Evolutionary conservation across 2,329 filamentous ascomycete species (phyloP).

Genomic region (Aspergillus thermomutatus): DNA sequence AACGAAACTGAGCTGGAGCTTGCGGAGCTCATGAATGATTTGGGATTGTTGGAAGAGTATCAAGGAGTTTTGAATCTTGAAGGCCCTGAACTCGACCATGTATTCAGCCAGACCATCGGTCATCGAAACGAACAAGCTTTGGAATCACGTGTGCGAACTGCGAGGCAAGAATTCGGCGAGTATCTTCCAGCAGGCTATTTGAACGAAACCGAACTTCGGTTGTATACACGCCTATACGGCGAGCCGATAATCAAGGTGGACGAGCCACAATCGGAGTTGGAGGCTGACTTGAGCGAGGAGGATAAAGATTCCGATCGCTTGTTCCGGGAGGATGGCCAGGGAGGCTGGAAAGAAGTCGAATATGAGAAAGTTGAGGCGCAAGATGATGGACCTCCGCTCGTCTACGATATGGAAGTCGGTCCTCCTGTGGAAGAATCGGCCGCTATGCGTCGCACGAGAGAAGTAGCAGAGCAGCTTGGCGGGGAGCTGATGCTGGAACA

Average conservation of each 20-base stretch:
- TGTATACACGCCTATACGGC: slow-evolving; percentile 82
- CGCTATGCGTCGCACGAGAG: slow-evolving; percentile 32
- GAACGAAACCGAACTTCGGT: slow-evolving; percentile 63
- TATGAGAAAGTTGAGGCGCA: slow-evolving; percentile 16
- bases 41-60: slow-evolving; percentile 29
- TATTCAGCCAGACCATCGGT: slow-evolving; percentile 27
- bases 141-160: slow-evolving; percentile 57
- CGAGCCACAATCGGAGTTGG: slow-evolving; percentile 20
- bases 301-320: slow-evolving; percentile 33
- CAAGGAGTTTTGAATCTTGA: slow-evolving; percentile 20
- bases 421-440: slow-evolving; percentile 25
- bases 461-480: slow-evolving; percentile 38
- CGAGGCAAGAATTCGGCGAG: slow-evolving; percentile 73
- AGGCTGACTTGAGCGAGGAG: slow-evolving; percentile 22
- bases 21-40: slow-evolving; percentile 31
- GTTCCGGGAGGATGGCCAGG: slow-evolving; percentile 37
- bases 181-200: slow-evolving; percentile 70
- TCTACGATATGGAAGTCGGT: slow-evolving; percentile 29
- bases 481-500: slow-evolving; percentile 44
- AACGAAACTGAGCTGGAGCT: slow-evolving; percentile 34
- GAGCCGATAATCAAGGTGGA: slow-evolving; percentile 52
- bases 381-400: slow-evolving; percentile 20
- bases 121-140: slow-evolving; percentile 30
- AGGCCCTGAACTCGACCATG: slow-evolving; percentile 25
- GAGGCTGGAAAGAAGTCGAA: slow-evolving; percentile 36